Conservation (phyloP, 305 asterid genomes). For the Petunia hybrid region DNA sequence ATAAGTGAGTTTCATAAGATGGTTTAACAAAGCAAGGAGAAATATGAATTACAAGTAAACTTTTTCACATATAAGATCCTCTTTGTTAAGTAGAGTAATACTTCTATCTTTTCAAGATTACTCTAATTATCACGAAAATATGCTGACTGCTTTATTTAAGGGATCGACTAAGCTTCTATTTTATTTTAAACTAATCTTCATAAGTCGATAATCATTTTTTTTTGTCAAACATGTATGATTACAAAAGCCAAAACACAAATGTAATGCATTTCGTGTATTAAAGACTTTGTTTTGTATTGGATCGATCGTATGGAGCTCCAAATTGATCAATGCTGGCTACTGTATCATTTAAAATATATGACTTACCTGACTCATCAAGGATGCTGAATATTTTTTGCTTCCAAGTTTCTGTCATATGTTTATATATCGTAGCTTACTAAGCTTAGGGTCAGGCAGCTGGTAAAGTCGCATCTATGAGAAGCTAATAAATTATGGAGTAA, state of each 20-base stretch:
- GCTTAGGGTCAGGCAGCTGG: no score
- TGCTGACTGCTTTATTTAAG: background rate
- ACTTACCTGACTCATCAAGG: no score
- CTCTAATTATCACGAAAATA: background rate
- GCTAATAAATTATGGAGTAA: no score
- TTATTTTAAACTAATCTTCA: background rate
- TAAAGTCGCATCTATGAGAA: no score
- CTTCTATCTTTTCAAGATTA: background rate
- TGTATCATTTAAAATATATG: background rate
- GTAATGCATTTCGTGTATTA: background rate
- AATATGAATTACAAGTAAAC: background rate
- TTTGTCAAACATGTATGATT: background rate
- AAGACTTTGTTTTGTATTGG: conserved; percentile 16
- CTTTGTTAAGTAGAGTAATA: background rate
- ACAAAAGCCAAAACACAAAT: background rate
- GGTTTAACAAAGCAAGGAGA: no score
- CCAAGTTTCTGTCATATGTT: no score
- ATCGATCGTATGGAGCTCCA: background rate
- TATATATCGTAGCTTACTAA: no score
- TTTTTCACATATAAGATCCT: background rate
- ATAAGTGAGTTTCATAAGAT: no score
- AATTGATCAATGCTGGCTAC: background rate
- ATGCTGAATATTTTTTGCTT: no score
- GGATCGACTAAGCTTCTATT: no score
- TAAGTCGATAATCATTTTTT: background rate